Percentiles rank a stretch among this genome's conserved stretches.
Evolutionary conservation across 2,329 filamentous ascomycete species (phyloP).

Genomic region (Botrytis deweyae): DNA sequence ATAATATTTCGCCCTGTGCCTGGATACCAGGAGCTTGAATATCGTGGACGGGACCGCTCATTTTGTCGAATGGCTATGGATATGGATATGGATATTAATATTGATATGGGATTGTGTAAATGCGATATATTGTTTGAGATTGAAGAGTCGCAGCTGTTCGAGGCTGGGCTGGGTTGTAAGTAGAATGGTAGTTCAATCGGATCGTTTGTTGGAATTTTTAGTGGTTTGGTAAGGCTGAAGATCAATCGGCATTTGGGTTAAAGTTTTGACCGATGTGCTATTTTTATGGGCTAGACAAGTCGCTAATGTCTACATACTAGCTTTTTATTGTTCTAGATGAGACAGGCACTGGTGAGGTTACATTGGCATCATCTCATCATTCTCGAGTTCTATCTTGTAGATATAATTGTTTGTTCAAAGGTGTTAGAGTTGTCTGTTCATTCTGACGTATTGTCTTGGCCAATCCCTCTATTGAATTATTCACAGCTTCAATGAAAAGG

Average conservation of each 20-base stretch:
- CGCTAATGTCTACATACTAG: not conserved
- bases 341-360: not conserved
- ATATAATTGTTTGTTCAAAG: not conserved
- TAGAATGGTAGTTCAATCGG: not conserved
- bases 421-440: not conserved
- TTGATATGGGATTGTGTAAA: not conserved
- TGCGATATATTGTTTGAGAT: not conserved
- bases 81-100: not conserved
- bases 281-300: not conserved
- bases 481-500: not conserved
- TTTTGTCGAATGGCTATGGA: constrained; percentile 11
- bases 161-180: not conserved
- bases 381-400: not conserved
- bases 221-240: constrained; percentile 19
- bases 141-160: not conserved
- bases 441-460: not conserved
- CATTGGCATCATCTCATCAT: not conserved
- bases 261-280: not conserved
- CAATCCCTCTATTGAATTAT: not conserved
- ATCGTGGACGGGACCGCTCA: constrained; percentile 28
- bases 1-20: constrained; percentile 59
- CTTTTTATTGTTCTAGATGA: not conserved
- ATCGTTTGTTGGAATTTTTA: constrained; percentile 11
- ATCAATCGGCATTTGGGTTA: constrained; percentile 17
- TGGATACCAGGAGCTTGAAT: constrained; percentile 65